These are phyloP conservation scores for Penicillium olsonii DNA, from an alignment of 2,329 filamentous ascomycete species.

Conservation along the genomic window DNA sequence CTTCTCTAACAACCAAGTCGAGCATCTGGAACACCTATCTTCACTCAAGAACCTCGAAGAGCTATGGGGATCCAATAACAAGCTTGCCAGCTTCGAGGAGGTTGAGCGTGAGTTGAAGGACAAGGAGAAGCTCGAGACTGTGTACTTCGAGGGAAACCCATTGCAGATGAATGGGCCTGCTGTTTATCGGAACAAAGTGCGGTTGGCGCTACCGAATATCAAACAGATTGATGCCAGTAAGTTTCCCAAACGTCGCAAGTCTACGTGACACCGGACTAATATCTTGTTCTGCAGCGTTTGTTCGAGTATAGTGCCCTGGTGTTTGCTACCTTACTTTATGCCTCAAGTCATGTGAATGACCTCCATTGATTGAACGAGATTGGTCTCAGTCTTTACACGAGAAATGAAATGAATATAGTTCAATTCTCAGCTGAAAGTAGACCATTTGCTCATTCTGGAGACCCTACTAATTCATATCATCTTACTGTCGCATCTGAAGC, in stretches of 20 bases:
- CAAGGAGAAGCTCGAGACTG: constrained; percentile 79
- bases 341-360: not conserved
- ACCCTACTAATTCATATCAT: too few relatives aligned
- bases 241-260: constrained; percentile 47
- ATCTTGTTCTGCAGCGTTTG: not conserved
- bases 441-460: not conserved
- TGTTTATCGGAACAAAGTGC: constrained; percentile 90
- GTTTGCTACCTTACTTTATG: not conserved
- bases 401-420: not conserved
- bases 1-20: constrained; percentile 83
- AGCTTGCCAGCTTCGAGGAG: constrained; percentile 76
- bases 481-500: too few relatives aligned
- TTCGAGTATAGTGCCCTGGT: not conserved
- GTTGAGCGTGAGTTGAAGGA: constrained; percentile 74
- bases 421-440: not conserved
- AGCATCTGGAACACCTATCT: constrained; percentile 70
- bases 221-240: constrained; percentile 96
- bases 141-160: constrained; percentile 96
- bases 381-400: not conserved
- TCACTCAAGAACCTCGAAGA: constrained; percentile 76
- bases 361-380: too few relatives aligned
- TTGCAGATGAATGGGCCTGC: constrained; percentile 77
- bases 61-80: constrained; percentile 91
- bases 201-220: constrained; percentile 81
- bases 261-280: too few relatives aligned